These are phyloP conservation scores for Mycena epipterygia DNA, from an alignment of 768 basidiomycete genomes.

Conservation along the genomic window DNA sequence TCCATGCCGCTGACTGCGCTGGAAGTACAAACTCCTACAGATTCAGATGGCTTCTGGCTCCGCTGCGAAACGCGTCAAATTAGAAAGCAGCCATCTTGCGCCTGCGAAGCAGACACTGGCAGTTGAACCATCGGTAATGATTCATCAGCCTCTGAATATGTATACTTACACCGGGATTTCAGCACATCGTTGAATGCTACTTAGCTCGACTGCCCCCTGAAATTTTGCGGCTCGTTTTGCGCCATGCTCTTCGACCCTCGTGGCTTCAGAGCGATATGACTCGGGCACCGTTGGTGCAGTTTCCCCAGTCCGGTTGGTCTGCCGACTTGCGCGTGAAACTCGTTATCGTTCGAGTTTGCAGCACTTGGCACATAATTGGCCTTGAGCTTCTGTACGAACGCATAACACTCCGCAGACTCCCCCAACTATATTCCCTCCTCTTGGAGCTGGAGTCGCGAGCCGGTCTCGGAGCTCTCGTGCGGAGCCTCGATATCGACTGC, in stretches of 20 bases:
- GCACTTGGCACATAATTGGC: slow-evolving; percentile 40
- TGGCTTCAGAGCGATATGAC: background rate
- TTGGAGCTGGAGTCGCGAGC: slow-evolving; percentile 32
- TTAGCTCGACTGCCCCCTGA: background rate
- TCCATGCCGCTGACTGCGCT: no score
- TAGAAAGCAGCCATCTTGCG: no score
- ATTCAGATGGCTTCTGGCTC: no score
- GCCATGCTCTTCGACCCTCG: background rate
- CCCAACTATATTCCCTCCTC: slow-evolving; percentile 37
- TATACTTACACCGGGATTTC: no score
- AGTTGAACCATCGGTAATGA: no score
- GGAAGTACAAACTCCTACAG: no score
- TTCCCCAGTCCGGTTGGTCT: slow-evolving; percentile 39
- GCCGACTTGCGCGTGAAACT: slow-evolving; percentile 36
- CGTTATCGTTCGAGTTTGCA: slow-evolving; percentile 41
- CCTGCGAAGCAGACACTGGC: no score
- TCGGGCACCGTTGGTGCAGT: slow-evolving; percentile 26
- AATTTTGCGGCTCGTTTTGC: background rate
- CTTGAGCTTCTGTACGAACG: slow-evolving; percentile 42
- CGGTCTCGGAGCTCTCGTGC: slow-evolving; percentile 27
- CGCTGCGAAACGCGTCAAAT: no score
- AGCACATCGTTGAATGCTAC: background rate
- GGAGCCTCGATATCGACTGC: slow-evolving; percentile 27
- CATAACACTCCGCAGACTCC: slow-evolving; percentile 40
- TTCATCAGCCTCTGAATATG: no score